These are phyloP conservation scores for Kalmusia sp. DNA, from an alignment of 2,329 filamentous ascomycete genomes.

Conservation along the genomic window DNA sequence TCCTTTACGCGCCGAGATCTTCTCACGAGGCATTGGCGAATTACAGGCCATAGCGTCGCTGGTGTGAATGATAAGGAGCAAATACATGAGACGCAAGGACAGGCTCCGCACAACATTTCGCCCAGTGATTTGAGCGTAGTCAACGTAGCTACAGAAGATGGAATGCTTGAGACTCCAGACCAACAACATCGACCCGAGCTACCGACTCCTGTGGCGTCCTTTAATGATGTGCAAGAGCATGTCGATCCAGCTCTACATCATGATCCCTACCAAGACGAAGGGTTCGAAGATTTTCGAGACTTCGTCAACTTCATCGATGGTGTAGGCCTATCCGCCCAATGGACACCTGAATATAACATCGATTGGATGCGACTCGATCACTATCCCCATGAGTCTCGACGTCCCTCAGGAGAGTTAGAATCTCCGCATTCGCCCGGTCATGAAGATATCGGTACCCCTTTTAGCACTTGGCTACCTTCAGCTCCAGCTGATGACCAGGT, in stretches of 20 bases:
- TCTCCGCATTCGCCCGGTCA: conserved; percentile 21
- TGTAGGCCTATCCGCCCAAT: conserved; percentile 38
- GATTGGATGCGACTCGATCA: conserved; percentile 33
- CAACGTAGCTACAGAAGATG: conserved; percentile 8
- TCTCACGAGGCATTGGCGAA: conserved; percentile 39
- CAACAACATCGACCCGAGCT: conserved; percentile 19
- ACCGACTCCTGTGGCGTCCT: conserved; percentile 14
- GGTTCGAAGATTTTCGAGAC: conserved; percentile 38
- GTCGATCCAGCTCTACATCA: conserved; percentile 19
- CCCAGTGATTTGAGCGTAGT: conserved; percentile 2
- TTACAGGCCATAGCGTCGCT: conserved; percentile 29
- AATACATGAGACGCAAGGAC: neutral
- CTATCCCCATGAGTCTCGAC: conserved; percentile 23
- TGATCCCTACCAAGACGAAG: conserved; percentile 27
- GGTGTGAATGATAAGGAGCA: conserved; percentile 4
- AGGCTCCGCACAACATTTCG: neutral
- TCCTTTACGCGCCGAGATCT: conserved; percentile 38
- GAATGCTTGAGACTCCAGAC: conserved; percentile 10
- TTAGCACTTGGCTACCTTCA: conserved; percentile 40
- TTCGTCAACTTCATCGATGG: conserved; percentile 43
- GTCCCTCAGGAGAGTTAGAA: conserved; percentile 27
- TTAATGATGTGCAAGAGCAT: conserved; percentile 21
- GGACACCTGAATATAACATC: conserved; percentile 39
- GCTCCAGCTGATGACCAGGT: conserved; percentile 37
- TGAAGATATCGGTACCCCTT: conserved; percentile 39